Percentiles rank a stretch among this genome's conserved stretches.
These are phyloP conservation scores for Wickerhamiella azyma DNA, from an alignment of 805 yeast genomes.

Conservation along the genomic window DNA sequence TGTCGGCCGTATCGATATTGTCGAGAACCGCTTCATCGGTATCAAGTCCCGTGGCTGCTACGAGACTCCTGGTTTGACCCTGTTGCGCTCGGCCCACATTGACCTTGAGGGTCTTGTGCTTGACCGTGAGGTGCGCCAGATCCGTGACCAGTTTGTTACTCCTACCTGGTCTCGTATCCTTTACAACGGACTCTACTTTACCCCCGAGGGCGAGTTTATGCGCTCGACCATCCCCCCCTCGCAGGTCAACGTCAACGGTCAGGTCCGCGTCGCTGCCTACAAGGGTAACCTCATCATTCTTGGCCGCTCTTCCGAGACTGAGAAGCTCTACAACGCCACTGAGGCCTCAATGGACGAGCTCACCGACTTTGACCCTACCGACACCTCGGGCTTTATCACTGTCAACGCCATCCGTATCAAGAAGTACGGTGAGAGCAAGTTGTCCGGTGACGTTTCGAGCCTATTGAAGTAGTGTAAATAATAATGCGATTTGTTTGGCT, in stretches of 20 bases:
- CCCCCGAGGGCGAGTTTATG: slow-evolving; percentile 95
- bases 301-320: slow-evolving; percentile 93
- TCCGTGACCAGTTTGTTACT: slow-evolving; percentile 94
- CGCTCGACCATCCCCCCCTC: slow-evolving; percentile 73
- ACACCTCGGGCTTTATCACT: slow-evolving; percentile 93
- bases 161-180: slow-evolving; percentile 78
- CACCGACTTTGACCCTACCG: slow-evolving; percentile 94
- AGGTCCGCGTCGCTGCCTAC: slow-evolving; percentile 84
- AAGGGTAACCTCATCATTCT: slow-evolving; percentile 74
- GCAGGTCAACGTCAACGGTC: slow-evolving; percentile 90
- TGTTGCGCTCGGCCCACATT: slow-evolving; percentile 85
- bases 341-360: slow-evolving; percentile 99
- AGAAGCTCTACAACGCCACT: slow-evolving; percentile 92
- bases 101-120: slow-evolving; percentile 94
- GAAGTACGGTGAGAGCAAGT: slow-evolving; percentile 93
- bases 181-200: slow-evolving; percentile 95
- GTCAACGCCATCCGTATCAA: slow-evolving; percentile 97
- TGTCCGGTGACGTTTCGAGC: slow-evolving; percentile 47
- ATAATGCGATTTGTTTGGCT: too few species aligned
- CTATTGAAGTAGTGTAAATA: background rate
- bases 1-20: slow-evolving; percentile 98
- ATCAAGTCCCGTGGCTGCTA: slow-evolving; percentile 98
- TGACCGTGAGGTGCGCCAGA: slow-evolving; percentile 94
- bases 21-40: slow-evolving; percentile 97
- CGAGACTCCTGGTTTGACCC: slow-evolving; percentile 96